Percentiles rank a stretch among this genome's conserved stretches.
phyloP scores from a whole-genome alignment of 495 filamentous ascomycete species.

The Annulohypoxylon maeteangense region DNA sequence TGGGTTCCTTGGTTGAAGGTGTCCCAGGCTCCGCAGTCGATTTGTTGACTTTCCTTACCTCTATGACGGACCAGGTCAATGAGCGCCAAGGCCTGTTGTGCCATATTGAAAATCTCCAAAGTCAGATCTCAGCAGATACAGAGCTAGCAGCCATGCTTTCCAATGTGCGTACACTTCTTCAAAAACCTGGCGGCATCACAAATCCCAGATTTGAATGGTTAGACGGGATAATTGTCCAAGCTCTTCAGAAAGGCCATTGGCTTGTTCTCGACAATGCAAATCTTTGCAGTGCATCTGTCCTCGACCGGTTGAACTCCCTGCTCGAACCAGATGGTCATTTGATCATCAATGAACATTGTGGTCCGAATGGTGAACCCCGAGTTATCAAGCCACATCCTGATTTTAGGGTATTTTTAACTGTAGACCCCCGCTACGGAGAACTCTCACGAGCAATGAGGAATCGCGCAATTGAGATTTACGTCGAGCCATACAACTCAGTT shows the following conservation, averaged over 20 bases:
- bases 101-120: conserved; percentile 46
- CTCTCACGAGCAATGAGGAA: conserved; percentile 97
- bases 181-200: conserved; percentile 61
- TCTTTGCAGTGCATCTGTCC: conserved; percentile 90
- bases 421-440: conserved; percentile 93
- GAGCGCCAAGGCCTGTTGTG: conserved; percentile 46
- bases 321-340: conserved; percentile 89
- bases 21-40: conserved; percentile 57
- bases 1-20: conserved; percentile 58
- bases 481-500: conserved; percentile 56
- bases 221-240: conserved; percentile 88
- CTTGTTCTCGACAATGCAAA: conserved; percentile 97
- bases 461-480: conserved; percentile 87
- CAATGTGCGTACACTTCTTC: conserved; percentile 51
- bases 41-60: conserved; percentile 53
- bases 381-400: conserved; percentile 83
- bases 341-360: conserved; percentile 90
- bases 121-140: conserved; percentile 39
- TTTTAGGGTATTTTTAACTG: conserved; percentile 93
- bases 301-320: conserved; percentile 93
- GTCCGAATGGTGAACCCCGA: conserved; percentile 80
- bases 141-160: conserved; percentile 46
- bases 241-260: conserved; percentile 88
- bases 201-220: conserved; percentile 93
- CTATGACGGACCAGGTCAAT: conserved; percentile 41